phyloP scores from a whole-genome alignment of 805 yeast species.

The Myxozyma lipomycoides region DNA sequence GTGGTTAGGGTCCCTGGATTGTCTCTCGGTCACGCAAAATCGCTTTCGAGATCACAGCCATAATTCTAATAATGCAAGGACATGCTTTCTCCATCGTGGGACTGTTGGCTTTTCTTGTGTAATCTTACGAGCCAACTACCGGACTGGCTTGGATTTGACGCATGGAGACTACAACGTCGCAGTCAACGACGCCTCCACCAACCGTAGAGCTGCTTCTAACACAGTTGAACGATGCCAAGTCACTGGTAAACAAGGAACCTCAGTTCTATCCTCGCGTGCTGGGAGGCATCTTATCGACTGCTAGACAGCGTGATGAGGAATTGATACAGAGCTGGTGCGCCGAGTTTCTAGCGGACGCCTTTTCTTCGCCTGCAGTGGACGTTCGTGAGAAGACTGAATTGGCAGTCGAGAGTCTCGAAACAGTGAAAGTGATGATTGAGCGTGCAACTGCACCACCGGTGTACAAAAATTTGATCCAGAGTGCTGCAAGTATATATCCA shows the following conservation, averaged over 20 bases:
- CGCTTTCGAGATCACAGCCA: too few relatives aligned
- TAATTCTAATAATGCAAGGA: too few relatives aligned
- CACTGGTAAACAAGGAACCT: conserved; percentile 37
- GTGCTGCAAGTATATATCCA: conserved; percentile 46
- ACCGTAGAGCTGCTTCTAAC: conserved; percentile 33
- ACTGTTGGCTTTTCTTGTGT: too few relatives aligned
- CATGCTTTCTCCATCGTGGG: too few relatives aligned
- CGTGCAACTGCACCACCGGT: conserved; percentile 31
- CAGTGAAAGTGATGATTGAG: conserved; percentile 30
- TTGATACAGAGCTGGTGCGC: conserved; percentile 37
- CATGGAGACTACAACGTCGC: too few relatives aligned
- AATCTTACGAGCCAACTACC: too few relatives aligned
- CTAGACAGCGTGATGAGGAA: conserved; percentile 32
- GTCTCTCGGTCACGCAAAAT: too few relatives aligned
- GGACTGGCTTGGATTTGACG: too few relatives aligned
- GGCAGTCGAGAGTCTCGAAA: conserved; percentile 33
- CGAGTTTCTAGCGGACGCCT: conserved; percentile 39
- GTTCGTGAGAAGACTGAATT: conserved; percentile 29
- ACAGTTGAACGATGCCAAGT: conserved; percentile 39
- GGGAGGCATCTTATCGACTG: conserved; percentile 38
- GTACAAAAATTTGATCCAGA: conserved; percentile 41
- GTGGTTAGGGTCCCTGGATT: too few relatives aligned
- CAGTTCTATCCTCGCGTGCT: conserved; percentile 38
- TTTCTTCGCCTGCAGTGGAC: conserved; percentile 33
- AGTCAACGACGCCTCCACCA: too few relatives aligned